Evolutionary conservation across 2,329 filamentous ascomycete species (phyloP), one percentile per base, ranked within the genome.

Genomic region (Aurifilum marmelostoma): DNA sequence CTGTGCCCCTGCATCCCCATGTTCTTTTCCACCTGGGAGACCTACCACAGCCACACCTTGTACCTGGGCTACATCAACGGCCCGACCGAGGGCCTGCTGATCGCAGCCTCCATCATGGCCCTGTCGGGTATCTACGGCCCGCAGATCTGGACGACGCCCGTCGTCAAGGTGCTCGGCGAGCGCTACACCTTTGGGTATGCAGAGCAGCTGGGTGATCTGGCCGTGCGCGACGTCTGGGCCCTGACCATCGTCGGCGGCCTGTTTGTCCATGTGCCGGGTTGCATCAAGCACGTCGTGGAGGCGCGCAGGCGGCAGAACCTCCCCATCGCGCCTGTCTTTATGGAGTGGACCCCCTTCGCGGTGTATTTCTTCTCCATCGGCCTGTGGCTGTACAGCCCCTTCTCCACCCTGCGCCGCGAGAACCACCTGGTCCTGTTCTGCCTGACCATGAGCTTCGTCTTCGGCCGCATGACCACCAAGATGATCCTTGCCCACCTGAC

Each of bases 21-120:
- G 96, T 99, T 97, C 85, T 97, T 99, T 82, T 97, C 95, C 3
- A 99, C 96, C 1, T 99, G 96, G 96, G 96, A 99, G 82, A 99
- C 96, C 0, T 99, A 97, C 79, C 96, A 99, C 81, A 97, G 96
- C 6, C 96, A 99, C 79, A 98, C 96, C 0, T 84, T 99, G 7
- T 99, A 97, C 80, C 89, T 99, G 16, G 96, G 96, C 67, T 93
- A 95, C 78, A 92, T 99, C 87, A 99, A 99, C 79, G 96, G 96
- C 0, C 96, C 96, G 1, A 99, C 96, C 43, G 96, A 99, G 83
- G 96, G 96, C 27, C 84, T 99, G 43, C 89, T 98, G 65, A 90
- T 99, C 72, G 96, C 94, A 34, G 94, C 93, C 77, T 80, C 83
- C 65, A 88, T 97, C 76, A 98, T 98, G 93, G 85, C 92, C 67